Conservation (phyloP, 805 yeast species). For the Starmerella tilneyi region DNA sequence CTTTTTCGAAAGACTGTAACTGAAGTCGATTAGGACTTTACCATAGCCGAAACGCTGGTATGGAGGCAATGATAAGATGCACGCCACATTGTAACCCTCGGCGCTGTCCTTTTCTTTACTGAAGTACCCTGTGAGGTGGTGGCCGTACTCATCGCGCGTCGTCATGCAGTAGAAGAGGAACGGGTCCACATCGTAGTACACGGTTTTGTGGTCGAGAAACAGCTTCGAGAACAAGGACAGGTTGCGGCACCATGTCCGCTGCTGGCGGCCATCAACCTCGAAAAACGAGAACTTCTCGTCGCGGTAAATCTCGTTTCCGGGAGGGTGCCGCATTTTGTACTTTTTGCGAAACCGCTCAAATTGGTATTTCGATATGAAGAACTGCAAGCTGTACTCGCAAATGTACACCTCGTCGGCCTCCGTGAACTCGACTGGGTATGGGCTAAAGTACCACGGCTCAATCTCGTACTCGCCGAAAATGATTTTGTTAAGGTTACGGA, state of each 20-base stretch:
- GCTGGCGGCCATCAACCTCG: slow-evolving; percentile 94
- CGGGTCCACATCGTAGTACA: slow-evolving; percentile 97
- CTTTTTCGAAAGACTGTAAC: slow-evolving; percentile 77
- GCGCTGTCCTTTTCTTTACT: slow-evolving; percentile 96
- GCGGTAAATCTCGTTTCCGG: slow-evolving; percentile 94
- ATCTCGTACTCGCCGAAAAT: slow-evolving; percentile 83
- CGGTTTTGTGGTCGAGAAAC: slow-evolving; percentile 89
- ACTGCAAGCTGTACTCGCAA: slow-evolving; percentile 82
- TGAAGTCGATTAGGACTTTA: slow-evolving; percentile 79
- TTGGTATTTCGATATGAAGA: slow-evolving; percentile 80
- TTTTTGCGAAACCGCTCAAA: slow-evolving; percentile 85
- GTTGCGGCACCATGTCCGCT: slow-evolving; percentile 95
- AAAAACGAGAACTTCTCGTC: slow-evolving; percentile 89
- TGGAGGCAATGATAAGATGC: slow-evolving; percentile 91
- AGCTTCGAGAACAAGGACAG: slow-evolving; percentile 80
- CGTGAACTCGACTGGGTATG: slow-evolving; percentile 89
- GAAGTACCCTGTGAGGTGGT: slow-evolving; percentile 91
- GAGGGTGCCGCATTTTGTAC: slow-evolving; percentile 88
- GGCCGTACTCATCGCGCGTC: slow-evolving; percentile 76
- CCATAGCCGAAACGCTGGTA: slow-evolving; percentile 95
- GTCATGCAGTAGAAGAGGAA: slow-evolving; percentile 95
- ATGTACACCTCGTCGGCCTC: slow-evolving; percentile 84
- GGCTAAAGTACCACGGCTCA: slow-evolving; percentile 98
- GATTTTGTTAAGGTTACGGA: slow-evolving; percentile 67
- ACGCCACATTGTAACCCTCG: slow-evolving; percentile 90